Conservation (phyloP, 495 filamentous ascomycete species). For the Choiromyces venosus region DNA sequence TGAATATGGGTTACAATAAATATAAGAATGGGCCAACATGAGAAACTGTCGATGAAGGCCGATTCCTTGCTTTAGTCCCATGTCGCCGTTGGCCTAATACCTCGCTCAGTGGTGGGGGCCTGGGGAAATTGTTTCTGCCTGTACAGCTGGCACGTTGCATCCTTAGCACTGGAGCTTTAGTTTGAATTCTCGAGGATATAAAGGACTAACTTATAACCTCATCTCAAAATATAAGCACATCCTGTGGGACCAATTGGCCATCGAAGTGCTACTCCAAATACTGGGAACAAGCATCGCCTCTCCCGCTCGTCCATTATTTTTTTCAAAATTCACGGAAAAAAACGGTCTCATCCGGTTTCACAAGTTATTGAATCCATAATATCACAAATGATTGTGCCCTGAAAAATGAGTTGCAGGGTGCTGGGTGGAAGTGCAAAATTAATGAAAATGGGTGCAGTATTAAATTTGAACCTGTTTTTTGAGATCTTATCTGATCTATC, state of each 20-base stretch:
- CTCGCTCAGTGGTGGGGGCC: not conserved
- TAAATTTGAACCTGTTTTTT: not conserved
- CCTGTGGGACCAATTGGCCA: not conserved
- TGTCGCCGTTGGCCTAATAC: not conserved
- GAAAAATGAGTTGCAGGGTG: not conserved
- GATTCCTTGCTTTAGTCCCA: not conserved
- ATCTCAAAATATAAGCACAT: not conserved
- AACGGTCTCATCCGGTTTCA: not conserved
- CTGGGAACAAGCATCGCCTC: not conserved
- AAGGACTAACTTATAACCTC: not conserved
- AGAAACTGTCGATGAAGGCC: not conserved
- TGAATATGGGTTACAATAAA: not conserved
- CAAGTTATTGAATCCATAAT: not conserved
- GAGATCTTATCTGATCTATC: slow-evolving; percentile 10
- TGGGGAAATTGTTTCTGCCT: not conserved
- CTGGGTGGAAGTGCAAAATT: slow-evolving; percentile 3
- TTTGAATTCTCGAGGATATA: not conserved
- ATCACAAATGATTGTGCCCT: not conserved
- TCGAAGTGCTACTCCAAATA: not conserved
- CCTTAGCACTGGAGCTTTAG: not conserved
- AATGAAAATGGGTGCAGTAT: slow-evolving; percentile 7
- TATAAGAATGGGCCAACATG: not conserved
- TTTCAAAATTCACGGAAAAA: not conserved
- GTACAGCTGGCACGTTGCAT: not conserved
- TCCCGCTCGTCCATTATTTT: not conserved